phyloP scores from a whole-genome alignment of 1,139 yeast genomes.

The Blastobotrys arbuscula region DNA sequence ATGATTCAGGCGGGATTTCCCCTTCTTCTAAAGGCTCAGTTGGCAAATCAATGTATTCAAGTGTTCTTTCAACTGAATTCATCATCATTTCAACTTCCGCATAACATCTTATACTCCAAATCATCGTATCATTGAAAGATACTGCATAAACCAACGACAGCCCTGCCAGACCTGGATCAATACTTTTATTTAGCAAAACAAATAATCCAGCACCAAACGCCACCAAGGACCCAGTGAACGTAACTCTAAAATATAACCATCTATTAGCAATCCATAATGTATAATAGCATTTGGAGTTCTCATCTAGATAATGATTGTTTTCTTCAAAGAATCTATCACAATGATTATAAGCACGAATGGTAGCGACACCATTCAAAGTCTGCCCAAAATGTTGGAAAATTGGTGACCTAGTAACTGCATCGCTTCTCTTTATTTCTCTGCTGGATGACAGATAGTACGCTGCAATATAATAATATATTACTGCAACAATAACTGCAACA shows the following conservation, averaged over 20 bases:
- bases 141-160: constrained; percentile 86
- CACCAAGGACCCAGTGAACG: constrained; percentile 80
- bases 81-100: constrained; percentile 72
- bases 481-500: constrained; percentile 57
- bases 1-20: constrained; percentile 21
- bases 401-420: constrained; percentile 66
- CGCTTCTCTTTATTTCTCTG: constrained; percentile 73
- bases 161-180: constrained; percentile 90
- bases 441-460: constrained; percentile 74
- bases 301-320: constrained; percentile 70
- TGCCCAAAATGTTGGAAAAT: constrained; percentile 80
- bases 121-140: constrained; percentile 84
- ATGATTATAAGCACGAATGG: constrained; percentile 82
- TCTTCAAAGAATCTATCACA: constrained; percentile 69
- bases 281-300: constrained; percentile 64
- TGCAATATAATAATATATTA: constrained; percentile 76
- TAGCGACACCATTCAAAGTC: constrained; percentile 61
- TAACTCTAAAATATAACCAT: constrained; percentile 94
- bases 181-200: constrained; percentile 63
- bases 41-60: constrained; percentile 58
- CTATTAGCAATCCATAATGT: constrained; percentile 81
- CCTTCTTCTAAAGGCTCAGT: constrained; percentile 56
- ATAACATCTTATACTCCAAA: constrained; percentile 78
- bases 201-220: constrained; percentile 82
- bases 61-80: constrained; percentile 73